Base-by-base conservation (phyloP, 1,284 basidiomycete species). In the Coniferiporia sulphurascens region DNA sequence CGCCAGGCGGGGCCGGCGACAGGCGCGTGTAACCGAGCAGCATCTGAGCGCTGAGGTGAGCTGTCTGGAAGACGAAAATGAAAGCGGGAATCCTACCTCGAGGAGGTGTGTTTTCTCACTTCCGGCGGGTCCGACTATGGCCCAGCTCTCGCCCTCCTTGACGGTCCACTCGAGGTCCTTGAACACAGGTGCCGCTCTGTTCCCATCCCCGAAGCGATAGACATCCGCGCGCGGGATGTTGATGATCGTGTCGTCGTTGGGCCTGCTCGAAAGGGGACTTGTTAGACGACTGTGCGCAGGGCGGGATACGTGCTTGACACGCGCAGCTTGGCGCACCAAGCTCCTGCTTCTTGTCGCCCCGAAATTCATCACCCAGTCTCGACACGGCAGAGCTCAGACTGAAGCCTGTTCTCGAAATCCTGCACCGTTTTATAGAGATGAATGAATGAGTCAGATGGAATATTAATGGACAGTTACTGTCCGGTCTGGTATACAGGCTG, bases 1-100 rank as follows among this genome's bases (percentile, higher is more conserved):
- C 90, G 1, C 77, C 77, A 1, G 83, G 77, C 7, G 83, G 75
- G 49, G 77, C 62, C 12, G 90, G 88, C 15, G 79, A 70, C 51
- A 93, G 80, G 3, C 87, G 78, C 48, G 87, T 80, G 60, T 89
- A 81, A 1, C 87, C 87, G 3, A 85, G 76, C 15, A 93, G 76
- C 3, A 85, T 83, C 88, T 90, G n/a, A 15, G 38, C 2, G 38
- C 38, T 41, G 38, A 12, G 15, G 15, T 41, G 38, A 2, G 38
- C 9, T 41, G 9, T 41, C 9, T 12, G 38, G 38, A 41, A 41
- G 38, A 41, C 38, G 27, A 41, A 41, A 4, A 8, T 41, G 15
- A 10, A 41, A 15, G 15, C 38, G 38, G 38, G 21, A 35, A 21
- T 45, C 49, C n/a, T 66, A 88, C 89, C 76, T 87, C 81, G 55